Evolutionary conservation across 2,329 filamentous ascomycete genomes (phyloP).

Genomic region (Aureobasidium sp.): DNA sequence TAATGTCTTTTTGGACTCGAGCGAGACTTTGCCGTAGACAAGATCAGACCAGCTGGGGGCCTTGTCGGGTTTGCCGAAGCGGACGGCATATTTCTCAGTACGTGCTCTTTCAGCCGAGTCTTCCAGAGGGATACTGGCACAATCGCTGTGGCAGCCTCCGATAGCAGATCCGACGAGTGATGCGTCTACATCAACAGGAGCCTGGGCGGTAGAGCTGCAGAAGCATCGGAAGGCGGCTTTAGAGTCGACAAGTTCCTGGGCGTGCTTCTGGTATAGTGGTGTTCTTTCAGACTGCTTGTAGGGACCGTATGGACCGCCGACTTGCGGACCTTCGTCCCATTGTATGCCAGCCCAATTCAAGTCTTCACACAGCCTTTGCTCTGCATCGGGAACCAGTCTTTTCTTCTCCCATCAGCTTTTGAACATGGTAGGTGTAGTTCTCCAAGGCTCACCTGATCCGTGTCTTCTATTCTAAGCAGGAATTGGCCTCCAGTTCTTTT

Average conservation of each 20-base stretch:
- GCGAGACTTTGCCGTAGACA: slow-evolving; percentile 60
- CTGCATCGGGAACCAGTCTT: slow-evolving; percentile 71
- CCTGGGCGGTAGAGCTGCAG: slow-evolving; percentile 58
- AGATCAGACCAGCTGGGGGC: slow-evolving; percentile 65
- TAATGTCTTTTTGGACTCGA: slow-evolving; percentile 15
- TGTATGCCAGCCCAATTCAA: slow-evolving; percentile 79
- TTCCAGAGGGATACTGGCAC: slow-evolving; percentile 54
- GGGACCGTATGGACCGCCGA: slow-evolving; percentile 73
- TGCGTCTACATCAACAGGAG: slow-evolving; percentile 13
- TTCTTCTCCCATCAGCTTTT: slow-evolving; percentile 49
- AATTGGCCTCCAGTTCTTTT: slow-evolving; percentile 84
- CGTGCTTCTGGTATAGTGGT: slow-evolving; percentile 61
- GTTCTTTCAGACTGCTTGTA: slow-evolving; percentile 85
- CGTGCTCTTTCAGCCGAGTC: slow-evolving; percentile 65
- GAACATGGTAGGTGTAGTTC: slow-evolving; percentile 1
- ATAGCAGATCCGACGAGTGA: slow-evolving; percentile 39
- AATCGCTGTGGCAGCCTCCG: slow-evolving; percentile 63
- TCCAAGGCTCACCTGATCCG: slow-evolving; percentile 61
- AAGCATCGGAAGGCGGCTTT: slow-evolving; percentile 89
- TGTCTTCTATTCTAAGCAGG: slow-evolving; percentile 86
- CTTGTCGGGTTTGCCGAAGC: slow-evolving; percentile 57
- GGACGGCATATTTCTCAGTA: slow-evolving; percentile 67
- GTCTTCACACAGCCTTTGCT: slow-evolving; percentile 68
- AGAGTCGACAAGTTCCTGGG: slow-evolving; percentile 56
- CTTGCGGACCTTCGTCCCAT: slow-evolving; percentile 89